Conservation (phyloP, 2,329 filamentous ascomycete genomes). For the Massarina eburnea region DNA sequence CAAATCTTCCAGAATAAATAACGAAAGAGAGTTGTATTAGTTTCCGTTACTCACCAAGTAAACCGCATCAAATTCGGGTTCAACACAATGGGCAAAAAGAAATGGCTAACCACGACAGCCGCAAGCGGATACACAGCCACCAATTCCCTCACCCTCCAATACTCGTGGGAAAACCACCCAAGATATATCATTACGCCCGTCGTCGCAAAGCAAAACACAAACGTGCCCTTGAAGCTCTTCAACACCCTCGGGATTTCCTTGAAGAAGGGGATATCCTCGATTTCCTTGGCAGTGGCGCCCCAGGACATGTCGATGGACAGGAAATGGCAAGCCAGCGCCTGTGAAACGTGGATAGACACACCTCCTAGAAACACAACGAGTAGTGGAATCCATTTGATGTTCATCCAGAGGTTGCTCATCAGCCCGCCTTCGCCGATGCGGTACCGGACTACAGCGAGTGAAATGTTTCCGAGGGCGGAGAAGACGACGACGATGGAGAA, state of each 20-base stretch:
- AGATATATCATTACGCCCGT: slow-evolving; percentile 65
- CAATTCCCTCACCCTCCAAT: slow-evolving; percentile 50
- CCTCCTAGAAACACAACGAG: slow-evolving; percentile 82
- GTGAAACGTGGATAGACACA: slow-evolving; percentile 76
- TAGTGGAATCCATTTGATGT: slow-evolving; percentile 65
- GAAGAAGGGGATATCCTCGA: slow-evolving; percentile 80
- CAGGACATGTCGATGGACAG: slow-evolving; percentile 84
- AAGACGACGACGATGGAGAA: slow-evolving; percentile 67
- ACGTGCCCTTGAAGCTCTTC: slow-evolving; percentile 69
- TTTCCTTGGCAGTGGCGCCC: slow-evolving; percentile 83
- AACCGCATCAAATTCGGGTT: slow-evolving; percentile 82
- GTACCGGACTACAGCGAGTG: slow-evolving; percentile 65
- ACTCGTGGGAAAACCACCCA: slow-evolving; percentile 63
- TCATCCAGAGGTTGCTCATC: slow-evolving; percentile 54
- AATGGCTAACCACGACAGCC: slow-evolving; percentile 68
- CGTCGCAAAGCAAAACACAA: slow-evolving; percentile 64
- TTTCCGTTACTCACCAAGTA: slow-evolving; percentile 71
- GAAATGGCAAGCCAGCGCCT: slow-evolving; percentile 79
- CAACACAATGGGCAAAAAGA: slow-evolving; percentile 70
- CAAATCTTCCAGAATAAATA: too few relatives aligned
- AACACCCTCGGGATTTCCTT: slow-evolving; percentile 79
- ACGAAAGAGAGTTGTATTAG: too few relatives aligned
- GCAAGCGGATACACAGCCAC: slow-evolving; percentile 74
- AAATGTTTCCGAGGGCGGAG: slow-evolving; percentile 61
- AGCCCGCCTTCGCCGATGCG: slow-evolving; percentile 58